Conservation (phyloP, 1,284 basidiomycete genomes). For the Pseudozyma tsukubaensis region DNA sequence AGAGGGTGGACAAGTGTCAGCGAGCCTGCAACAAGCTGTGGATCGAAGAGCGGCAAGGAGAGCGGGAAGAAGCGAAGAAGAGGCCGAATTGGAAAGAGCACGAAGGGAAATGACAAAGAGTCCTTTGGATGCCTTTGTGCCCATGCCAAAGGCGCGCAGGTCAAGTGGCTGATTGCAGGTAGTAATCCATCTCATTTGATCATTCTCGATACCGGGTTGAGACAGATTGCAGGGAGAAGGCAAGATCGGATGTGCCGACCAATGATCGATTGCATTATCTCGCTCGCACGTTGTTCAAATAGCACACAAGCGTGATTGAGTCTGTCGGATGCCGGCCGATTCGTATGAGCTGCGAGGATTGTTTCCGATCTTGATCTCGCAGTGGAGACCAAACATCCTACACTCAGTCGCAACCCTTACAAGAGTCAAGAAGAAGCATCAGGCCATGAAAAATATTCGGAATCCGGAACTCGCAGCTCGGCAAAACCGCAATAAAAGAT, state of each 20-base stretch:
- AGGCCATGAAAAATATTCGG: neutral
- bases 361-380: too few relatives aligned
- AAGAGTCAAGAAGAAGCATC: too few relatives aligned
- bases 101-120: slow-evolving; percentile 45
- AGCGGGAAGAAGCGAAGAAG: slow-evolving; percentile 14
- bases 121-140: slow-evolving; percentile 49
- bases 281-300: too few relatives aligned
- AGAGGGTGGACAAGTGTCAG: slow-evolving; percentile 1
- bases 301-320: too few relatives aligned
- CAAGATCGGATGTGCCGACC: too few relatives aligned
- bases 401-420: too few relatives aligned
- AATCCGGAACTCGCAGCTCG: neutral
- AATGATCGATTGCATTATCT: too few relatives aligned
- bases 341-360: too few relatives aligned
- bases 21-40: slow-evolving; percentile 30
- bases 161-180: neutral
- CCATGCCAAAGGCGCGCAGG: slow-evolving; percentile 27
- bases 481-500: neutral
- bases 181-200: neutral
- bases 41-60: slow-evolving; percentile 26
- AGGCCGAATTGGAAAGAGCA: slow-evolving; percentile 28
- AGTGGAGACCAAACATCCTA: too few relatives aligned
- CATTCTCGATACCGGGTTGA: neutral
- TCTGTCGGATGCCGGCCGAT: too few relatives aligned
- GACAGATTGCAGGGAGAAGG: neutral